These are phyloP conservation scores for Leucoagaricus sp. DNA, from an alignment of 1,284 basidiomycete species.

Conservation along the genomic window DNA sequence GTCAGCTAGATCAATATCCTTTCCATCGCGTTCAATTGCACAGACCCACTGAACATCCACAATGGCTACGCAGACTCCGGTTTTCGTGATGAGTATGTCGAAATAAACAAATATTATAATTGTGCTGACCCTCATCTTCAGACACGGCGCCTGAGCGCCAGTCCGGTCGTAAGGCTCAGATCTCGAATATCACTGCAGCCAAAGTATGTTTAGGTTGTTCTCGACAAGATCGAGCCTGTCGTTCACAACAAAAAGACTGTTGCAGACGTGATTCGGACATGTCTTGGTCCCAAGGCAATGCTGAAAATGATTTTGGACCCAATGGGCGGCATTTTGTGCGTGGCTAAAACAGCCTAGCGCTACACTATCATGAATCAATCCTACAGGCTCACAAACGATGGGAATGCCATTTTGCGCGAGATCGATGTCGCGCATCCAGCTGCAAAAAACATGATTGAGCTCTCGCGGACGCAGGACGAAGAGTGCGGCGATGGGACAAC, in stretches of 20 bases:
- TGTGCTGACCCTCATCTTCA: too few species aligned
- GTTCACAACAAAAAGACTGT: slow-evolving; percentile 68
- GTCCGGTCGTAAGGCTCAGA: slow-evolving; percentile 93
- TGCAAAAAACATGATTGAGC: slow-evolving; percentile 99
- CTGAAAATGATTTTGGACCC: slow-evolving; percentile 99
- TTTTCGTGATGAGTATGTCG: too few species aligned
- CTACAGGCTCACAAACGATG: slow-evolving; percentile 90
- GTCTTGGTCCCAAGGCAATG: slow-evolving; percentile 97
- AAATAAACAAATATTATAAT: too few species aligned
- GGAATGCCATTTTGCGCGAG: slow-evolving; percentile 95
- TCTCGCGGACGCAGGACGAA: slow-evolving; percentile 96
- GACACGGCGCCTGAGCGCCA: slow-evolving; percentile 94
- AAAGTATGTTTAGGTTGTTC: slow-evolving; percentile 62
- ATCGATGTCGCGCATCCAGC: slow-evolving; percentile 99
- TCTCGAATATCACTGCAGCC: slow-evolving; percentile 96
- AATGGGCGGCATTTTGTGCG: slow-evolving; percentile 94
- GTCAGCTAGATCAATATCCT: too few species aligned
- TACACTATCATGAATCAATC: background rate
- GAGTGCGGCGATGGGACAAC: slow-evolving; percentile 99
- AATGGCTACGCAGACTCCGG: too few species aligned
- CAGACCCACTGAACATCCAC: too few species aligned
- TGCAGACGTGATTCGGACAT: slow-evolving; percentile 98
- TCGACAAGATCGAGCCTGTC: slow-evolving; percentile 2
- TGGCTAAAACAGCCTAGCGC: slow-evolving; percentile 20
- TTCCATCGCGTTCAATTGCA: too few species aligned